Evolutionary conservation across 441 rosid genomes (phyloP), one percentile per base, ranked within the genome.

Genomic region (Breynia disticha): DNA sequence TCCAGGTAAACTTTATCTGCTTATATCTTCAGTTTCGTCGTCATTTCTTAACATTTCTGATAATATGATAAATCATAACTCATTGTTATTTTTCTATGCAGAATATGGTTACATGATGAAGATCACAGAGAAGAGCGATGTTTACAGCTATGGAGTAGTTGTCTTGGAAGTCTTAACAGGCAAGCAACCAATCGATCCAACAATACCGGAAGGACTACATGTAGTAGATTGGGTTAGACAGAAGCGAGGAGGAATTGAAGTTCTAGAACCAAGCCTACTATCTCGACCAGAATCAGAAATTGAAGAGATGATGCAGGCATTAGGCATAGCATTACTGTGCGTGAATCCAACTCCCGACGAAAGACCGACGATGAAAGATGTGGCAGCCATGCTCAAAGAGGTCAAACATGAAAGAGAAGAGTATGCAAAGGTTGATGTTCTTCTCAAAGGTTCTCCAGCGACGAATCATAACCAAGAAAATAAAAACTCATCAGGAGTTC

Each of bases 81-180:
- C 15, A 18, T 59, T 57, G 16, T 24, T 32, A 17, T n/a, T 19
- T 13, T 53, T 49, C 11, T 59, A 7, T 35, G 41, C 79, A 91
- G 98, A 91, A 71, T 91, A 91, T 60, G 95, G 97, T 21, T 86
- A 82, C 67, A 82, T 81, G 86, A 81, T 86, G 98, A 91, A 88
- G 79, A 91, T 91, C 41, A 88, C 98, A 57, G 97, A 91, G 73
- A 91, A 91, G 46, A 88, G 95, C 19, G 97, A 91, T 60, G 95
- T 91, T 35, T 91, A 91, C 56, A 91, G 98, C 86, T 91, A 84
- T 11, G 98, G 97, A 0, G 90, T 93, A 28, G 97, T 93, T 32
- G 78, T 81, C 12, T 69, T 93, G 24, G 97, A 88, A 77, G 91
- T 93, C 46, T 51, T 93, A 49, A 93, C 95, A 0, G 97, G 98